phyloP scores from a whole-genome alignment of 1,139 yeast genomes.

The Kazachstania sp. region DNA sequence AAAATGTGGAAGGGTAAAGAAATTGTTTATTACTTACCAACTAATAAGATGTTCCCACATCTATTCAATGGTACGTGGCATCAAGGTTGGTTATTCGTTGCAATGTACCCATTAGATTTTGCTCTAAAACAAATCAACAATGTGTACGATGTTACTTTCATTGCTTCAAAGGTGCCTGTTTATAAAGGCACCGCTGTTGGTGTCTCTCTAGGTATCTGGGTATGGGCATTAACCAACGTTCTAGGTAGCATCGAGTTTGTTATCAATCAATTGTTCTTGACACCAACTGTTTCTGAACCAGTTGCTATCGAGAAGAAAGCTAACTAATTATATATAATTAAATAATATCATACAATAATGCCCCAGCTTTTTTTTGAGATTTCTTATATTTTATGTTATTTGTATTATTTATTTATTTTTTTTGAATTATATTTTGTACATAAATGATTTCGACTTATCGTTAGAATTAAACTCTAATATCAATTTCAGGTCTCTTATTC shows the following conservation, averaged over 20 bases:
- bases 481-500: slow-evolving; percentile 39
- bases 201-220: slow-evolving; percentile 30
- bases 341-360: not conserved
- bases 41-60: slow-evolving; percentile 23
- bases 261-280: slow-evolving; percentile 11
- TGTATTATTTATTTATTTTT: not conserved
- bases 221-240: slow-evolving; percentile 28
- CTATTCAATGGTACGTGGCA: slow-evolving; percentile 24
- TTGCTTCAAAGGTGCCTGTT: slow-evolving; percentile 1
- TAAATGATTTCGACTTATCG: slow-evolving; percentile 17
- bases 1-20: slow-evolving; percentile 30
- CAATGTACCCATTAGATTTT: slow-evolving; percentile 20
- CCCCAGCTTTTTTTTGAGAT: not conserved
- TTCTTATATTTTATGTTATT: slow-evolving; percentile 1
- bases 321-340: not conserved
- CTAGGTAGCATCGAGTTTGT: slow-evolving; percentile 22
- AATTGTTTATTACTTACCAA: slow-evolving; percentile 25
- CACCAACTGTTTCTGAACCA: not conserved
- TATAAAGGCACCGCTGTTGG: slow-evolving; percentile 11
- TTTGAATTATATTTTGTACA: slow-evolving; percentile 29
- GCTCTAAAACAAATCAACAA: not conserved
- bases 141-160: slow-evolving; percentile 1
- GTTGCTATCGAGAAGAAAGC: not conserved
- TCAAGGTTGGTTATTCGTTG: slow-evolving; percentile 28
- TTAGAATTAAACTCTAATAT: slow-evolving; percentile 3